These are phyloP conservation scores for Themeda triandra DNA, from an alignment of 176 grass and related monocot species.

Conservation along the genomic window DNA sequence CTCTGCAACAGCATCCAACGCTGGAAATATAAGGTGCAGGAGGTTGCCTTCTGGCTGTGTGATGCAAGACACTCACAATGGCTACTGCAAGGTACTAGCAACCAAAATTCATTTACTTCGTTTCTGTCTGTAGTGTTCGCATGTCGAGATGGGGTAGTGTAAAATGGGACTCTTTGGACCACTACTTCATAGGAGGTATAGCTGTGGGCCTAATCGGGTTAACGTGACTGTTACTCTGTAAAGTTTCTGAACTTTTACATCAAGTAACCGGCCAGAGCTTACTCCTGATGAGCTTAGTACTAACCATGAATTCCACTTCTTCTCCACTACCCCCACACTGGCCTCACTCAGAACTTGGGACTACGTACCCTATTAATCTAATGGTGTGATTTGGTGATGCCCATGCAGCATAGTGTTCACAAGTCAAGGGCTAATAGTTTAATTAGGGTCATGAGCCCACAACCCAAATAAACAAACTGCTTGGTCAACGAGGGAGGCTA, in stretches of 20 bases:
- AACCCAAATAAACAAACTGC: constrained; percentile 35
- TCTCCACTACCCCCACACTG: constrained; percentile 39
- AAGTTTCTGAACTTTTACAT: constrained; percentile 17
- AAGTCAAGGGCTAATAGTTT: constrained; percentile 71
- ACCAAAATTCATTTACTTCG: neutral
- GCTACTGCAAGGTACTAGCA: constrained; percentile 79
- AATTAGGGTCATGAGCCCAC: constrained; percentile 58
- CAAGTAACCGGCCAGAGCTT: constrained; percentile 34
- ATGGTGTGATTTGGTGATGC: constrained; percentile 42
- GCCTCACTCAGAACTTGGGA: constrained; percentile 26
- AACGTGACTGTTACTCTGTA: neutral
- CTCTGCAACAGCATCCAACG: constrained; percentile 29
- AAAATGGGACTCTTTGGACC: neutral
- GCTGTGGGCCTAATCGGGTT: neutral
- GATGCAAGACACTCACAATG: constrained; percentile 83
- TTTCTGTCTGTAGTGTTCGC: neutral
- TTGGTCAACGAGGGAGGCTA: constrained; percentile 52
- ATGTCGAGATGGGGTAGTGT: neutral
- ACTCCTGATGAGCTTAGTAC: neutral
- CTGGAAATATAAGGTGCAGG: constrained; percentile 55
- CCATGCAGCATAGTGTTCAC: constrained; percentile 53
- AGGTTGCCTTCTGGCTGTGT: constrained; percentile 89
- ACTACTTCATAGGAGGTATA: neutral
- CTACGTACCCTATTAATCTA: constrained; percentile 37
- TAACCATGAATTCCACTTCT: constrained; percentile 43